Evolutionary conservation across 2,329 filamentous ascomycete genomes (phyloP).

Genomic region (Helicocarpus griseus): DNA sequence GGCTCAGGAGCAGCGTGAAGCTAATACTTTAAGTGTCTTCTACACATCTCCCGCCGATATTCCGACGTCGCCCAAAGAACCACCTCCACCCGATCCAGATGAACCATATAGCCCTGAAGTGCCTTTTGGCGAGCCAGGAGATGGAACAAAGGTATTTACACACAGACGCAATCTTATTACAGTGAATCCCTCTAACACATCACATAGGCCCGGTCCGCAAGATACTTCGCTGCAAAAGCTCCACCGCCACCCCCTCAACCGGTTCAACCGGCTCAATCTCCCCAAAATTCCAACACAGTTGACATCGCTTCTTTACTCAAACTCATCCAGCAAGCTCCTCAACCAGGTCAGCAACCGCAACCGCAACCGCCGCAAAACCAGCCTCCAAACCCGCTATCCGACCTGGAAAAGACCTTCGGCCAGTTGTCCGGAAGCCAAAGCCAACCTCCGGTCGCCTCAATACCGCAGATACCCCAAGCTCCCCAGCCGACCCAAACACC

Average conservation of each 20-base stretch:
- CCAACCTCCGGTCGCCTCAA: slow-evolving; percentile 17
- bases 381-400: slow-evolving; percentile 18
- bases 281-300: slow-evolving; percentile 15
- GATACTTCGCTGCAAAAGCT: slow-evolving; percentile 29
- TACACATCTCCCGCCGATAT: slow-evolving; percentile 38
- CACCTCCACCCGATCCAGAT: slow-evolving; percentile 27
- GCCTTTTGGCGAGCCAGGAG: slow-evolving; percentile 35
- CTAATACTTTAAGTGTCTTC: slow-evolving; percentile 39
- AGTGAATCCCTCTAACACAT: not conserved
- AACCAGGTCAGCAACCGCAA: slow-evolving; percentile 21
- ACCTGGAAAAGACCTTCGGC: slow-evolving; percentile 29
- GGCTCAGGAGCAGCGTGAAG: slow-evolving; percentile 38
- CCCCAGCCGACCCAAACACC: slow-evolving; percentile 22
- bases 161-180: not conserved
- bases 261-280: slow-evolving; percentile 15
- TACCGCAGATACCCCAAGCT: slow-evolving; percentile 15
- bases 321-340: slow-evolving; percentile 26
- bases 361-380: too few relatives aligned
- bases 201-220: slow-evolving; percentile 30
- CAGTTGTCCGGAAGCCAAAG: slow-evolving; percentile 26
- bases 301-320: slow-evolving; percentile 35
- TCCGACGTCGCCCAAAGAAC: slow-evolving; percentile 39
- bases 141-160: slow-evolving; percentile 29
- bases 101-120: slow-evolving; percentile 24
- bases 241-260: slow-evolving; percentile 21